These are phyloP conservation scores for Monilinia laxa DNA, from an alignment of 2,329 filamentous ascomycete species.

Conservation along the genomic window DNA sequence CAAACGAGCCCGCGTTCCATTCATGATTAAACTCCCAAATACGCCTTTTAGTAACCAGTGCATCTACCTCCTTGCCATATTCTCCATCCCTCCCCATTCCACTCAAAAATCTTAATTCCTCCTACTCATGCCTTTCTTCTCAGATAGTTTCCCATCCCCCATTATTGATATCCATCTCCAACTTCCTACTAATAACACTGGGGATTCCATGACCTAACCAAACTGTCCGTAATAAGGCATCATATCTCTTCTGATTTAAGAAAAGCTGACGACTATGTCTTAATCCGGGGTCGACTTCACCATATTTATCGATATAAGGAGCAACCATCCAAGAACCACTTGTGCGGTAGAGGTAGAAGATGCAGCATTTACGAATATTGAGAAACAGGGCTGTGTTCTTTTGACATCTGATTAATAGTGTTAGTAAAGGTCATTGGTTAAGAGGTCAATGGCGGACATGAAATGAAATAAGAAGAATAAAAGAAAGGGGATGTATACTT, in stretches of 20 bases:
- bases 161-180: conserved; percentile 95
- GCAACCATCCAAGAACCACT: conserved; percentile 84
- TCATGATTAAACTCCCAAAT: not conserved
- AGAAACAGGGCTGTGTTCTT: conserved; percentile 90
- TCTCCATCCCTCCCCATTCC: not conserved
- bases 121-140: not conserved
- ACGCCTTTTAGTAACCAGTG: not conserved
- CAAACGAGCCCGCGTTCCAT: not conserved
- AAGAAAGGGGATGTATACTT: conserved; percentile 43
- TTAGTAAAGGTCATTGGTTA: conserved; percentile 31
- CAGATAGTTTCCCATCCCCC: conserved; percentile 90
- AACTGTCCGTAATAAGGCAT: conserved; percentile 78
- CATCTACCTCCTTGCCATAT: not conserved
- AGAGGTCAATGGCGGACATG: conserved; percentile 5
- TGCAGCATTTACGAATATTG: conserved; percentile 93
- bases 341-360: conserved; percentile 79
- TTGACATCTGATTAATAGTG: conserved; percentile 65
- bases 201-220: conserved; percentile 88
- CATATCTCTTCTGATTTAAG: conserved; percentile 91
- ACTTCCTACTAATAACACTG: conserved; percentile 81
- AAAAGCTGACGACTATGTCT: conserved; percentile 85
- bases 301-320: conserved; percentile 93
- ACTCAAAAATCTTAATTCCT: not conserved
- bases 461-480: not conserved
- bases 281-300: conserved; percentile 90